Evolutionary conservation across 805 yeast genomes (phyloP), one percentile per base, ranked within the genome.

Genomic region (Candida quercuum): DNA sequence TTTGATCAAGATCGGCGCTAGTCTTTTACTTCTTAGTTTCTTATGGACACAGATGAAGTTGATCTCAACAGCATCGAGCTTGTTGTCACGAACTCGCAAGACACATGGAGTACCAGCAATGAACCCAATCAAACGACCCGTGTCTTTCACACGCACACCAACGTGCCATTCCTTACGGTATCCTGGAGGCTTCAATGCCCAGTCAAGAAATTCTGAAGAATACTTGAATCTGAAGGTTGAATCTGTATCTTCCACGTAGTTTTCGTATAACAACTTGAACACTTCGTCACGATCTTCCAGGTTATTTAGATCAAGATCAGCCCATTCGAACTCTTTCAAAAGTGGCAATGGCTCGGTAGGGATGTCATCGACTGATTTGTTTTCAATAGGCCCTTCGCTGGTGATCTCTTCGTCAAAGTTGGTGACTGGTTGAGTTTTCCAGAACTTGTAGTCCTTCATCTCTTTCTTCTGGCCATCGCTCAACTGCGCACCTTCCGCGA

Each of bases 391-490:
- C 0, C 96, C 96, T 54, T 87, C 95, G 10, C 67, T 59, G 6
- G 64, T 69, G 32, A 82, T 69, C 31, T 66, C 58, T 52, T 82
- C 93, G 55, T 85, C 85, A 45, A 89, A 78, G 22, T 69, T 69
- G 8, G 88, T 74, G 16, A 93, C 98, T 0, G 99, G 99, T 63
- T 93, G 99, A 3, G 99, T 93, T 54, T 84, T 86, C 99, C 99
- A 93, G 64, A 93, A 93, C 64, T 85, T 86, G 67, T 89, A 86
- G 55, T 89, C 95, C 36, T 84, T 78, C 85, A 88, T 87, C 17
- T 79, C 74, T 45, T 80, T 81, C 49, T 73, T 66, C 57, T 81
- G 81, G 23, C 71, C 66, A 31, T 69, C 78, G n/a, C 69, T 67
- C 33, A 79, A 63, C 45, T 70, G 69, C 4, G 40, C 53, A 6